Base-by-base conservation (phyloP, 441 rosid species). In the Melastoma candidum region DNA sequence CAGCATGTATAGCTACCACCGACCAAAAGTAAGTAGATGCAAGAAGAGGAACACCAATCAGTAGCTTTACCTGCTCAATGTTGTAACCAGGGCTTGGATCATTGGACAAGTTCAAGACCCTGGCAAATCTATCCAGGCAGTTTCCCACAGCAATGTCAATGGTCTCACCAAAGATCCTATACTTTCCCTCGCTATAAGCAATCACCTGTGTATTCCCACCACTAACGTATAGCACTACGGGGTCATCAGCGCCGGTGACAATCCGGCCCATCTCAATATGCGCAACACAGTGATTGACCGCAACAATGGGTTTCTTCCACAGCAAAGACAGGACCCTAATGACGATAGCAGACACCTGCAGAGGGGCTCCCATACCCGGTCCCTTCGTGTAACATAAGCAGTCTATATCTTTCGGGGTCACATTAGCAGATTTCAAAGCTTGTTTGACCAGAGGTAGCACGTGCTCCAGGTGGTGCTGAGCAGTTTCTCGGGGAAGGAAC, bases 141-240 rank as follows among this genome's bases (percentile, higher is more conserved):
- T 93, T 93, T 27, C 97, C 98, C 49, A 88, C 95, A 73, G 93
- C 98, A 60, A 93, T 93, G 75, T 88, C 98, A 70, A 93, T 88
- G 12, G 95, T 88, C 80, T 88, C 98, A 13, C 95, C 96, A 7
- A 93, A 88, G 7, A 93, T 93, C 26, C 90, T 51, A 43, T 86
- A 88, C 46, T 84, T 60, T 10, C 96, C 97, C 76, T 88, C 97
- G 53, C 97, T 88, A 29, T 86, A 93, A 0, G 97, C 93, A 73
- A 93, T 93, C 25, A 88, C 97, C 69, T 86, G 95, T n/a, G 98
- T 93, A 59, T 93, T 93, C 53, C 97, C 97, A 46, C 97, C 98
- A 48, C 97, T 93, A 12, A 88, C 97, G 71, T 93, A 88, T 75
- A 93, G 49, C 29, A 88, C 97, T 59, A 88, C 90, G 13, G 97